Evolutionary conservation across 2,329 filamentous ascomycete genomes (phyloP).

Genomic region (Huntiella omanensis): DNA sequence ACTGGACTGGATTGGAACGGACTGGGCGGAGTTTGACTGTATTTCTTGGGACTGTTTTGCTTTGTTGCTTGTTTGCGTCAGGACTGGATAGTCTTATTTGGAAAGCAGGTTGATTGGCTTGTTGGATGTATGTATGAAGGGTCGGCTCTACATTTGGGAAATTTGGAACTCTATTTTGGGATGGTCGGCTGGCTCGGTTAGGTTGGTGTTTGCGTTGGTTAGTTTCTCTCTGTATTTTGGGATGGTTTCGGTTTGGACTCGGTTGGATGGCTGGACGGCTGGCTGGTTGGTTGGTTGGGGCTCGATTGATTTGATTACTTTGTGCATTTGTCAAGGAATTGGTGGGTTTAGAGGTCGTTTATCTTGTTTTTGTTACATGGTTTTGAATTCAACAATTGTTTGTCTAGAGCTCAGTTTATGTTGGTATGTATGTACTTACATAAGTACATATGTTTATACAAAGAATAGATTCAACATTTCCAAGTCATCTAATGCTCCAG

Average conservation of each 20-base stretch:
- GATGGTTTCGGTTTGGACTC: neutral
- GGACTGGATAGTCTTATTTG: neutral
- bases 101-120: conserved; percentile 4
- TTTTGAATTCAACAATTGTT: neutral
- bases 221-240: neutral
- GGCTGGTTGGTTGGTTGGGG: neutral
- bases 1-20: conserved; percentile 1
- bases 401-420: too few relatives aligned
- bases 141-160: too few relatives aligned
- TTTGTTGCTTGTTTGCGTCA: neutral
- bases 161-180: too few relatives aligned
- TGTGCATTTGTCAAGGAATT: conserved; percentile 3
- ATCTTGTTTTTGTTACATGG: conserved; percentile 1
- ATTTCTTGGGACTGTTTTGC: conserved; percentile 2
- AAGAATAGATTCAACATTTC: too few relatives aligned
- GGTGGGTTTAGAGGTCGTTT: conserved; percentile 7
- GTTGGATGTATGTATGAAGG: conserved; percentile 3
- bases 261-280: neutral
- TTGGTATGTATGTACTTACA: too few relatives aligned
- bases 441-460: too few relatives aligned
- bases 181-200: neutral
- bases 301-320: conserved; percentile 3
- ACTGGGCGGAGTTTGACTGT: conserved; percentile 11
- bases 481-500: neutral
- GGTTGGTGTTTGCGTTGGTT: neutral